Conservation (phyloP, 176 grass and related monocot species). For the Tillandsia leiboldiana region DNA sequence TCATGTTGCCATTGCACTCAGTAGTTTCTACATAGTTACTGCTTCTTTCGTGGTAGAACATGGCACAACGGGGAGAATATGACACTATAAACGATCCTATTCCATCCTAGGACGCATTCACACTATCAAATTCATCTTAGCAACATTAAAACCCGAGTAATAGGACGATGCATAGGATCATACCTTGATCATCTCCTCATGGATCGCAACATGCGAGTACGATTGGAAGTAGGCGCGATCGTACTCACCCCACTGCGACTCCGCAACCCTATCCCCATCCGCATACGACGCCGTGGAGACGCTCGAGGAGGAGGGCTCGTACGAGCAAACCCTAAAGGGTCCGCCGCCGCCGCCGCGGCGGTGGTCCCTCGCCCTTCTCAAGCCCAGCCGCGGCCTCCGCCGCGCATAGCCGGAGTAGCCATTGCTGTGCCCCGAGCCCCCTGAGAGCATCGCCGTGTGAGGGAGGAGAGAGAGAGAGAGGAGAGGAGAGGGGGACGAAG, state of each 20-base stretch:
- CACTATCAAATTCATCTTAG: too few relatives aligned
- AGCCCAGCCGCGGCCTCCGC: conserved; percentile 32
- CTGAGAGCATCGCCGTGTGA: conserved; percentile 37
- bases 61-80: background rate
- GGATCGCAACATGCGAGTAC: conserved; percentile 74
- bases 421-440: conserved; percentile 43
- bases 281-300: conserved; percentile 10
- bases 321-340: conserved; percentile 39
- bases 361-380: background rate
- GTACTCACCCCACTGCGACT: conserved; percentile 28
- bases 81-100: background rate
- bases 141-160: background rate
- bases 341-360: background rate
- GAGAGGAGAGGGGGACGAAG: conserved; percentile 8
- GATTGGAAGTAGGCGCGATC: conserved; percentile 75
- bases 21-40: background rate
- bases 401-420: conserved; percentile 40
- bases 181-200: conserved; percentile 88
- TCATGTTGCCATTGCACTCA: background rate
- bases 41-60: too few relatives aligned
- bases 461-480: background rate
- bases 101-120: too few relatives aligned
- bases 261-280: conserved; percentile 2
- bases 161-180: background rate
- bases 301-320: conserved; percentile 4